Conservation (phyloP, 1,284 basidiomycete genomes). For the Puccinia polysora region DNA sequence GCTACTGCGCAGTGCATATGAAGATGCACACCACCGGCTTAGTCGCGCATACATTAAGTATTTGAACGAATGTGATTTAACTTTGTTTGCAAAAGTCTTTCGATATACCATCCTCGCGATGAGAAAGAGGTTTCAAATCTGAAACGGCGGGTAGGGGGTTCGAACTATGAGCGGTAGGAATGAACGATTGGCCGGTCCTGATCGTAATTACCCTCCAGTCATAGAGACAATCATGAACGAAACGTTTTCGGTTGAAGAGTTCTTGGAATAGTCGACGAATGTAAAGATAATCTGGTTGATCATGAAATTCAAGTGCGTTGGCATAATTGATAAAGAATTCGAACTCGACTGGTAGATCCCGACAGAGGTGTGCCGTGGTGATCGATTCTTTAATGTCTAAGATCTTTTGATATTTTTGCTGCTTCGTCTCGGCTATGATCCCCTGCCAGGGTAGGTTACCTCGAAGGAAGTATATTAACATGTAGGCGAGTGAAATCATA, state of each 20-base stretch:
- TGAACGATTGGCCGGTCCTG: not conserved
- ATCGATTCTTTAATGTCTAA: not conserved
- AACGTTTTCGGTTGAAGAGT: slow-evolving; percentile 18
- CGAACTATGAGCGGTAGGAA: not conserved
- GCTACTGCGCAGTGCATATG: no score
- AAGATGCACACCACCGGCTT: no score
- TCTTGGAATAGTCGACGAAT: slow-evolving; percentile 36
- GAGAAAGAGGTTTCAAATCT: no score
- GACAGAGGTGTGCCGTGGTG: not conserved
- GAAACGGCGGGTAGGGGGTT: no score
- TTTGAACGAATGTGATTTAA: no score
- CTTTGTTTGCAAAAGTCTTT: no score
- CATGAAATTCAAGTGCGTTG: slow-evolving; percentile 30
- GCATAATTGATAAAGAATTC: slow-evolving; percentile 35
- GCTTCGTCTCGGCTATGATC: not conserved
- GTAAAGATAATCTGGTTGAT: slow-evolving; percentile 41
- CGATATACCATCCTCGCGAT: no score
- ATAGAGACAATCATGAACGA: slow-evolving; percentile 38
- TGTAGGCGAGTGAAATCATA: slow-evolving; percentile 90
- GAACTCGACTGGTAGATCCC: slow-evolving; percentile 20
- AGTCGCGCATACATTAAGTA: no score
- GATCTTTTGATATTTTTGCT: not conserved
- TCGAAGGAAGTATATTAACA: slow-evolving; percentile 52
- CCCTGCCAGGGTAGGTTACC: slow-evolving; percentile 25
- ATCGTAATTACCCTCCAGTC: slow-evolving; percentile 23